Conservation (phyloP, 345 rosid species). For the Ceriops zippeliana region DNA sequence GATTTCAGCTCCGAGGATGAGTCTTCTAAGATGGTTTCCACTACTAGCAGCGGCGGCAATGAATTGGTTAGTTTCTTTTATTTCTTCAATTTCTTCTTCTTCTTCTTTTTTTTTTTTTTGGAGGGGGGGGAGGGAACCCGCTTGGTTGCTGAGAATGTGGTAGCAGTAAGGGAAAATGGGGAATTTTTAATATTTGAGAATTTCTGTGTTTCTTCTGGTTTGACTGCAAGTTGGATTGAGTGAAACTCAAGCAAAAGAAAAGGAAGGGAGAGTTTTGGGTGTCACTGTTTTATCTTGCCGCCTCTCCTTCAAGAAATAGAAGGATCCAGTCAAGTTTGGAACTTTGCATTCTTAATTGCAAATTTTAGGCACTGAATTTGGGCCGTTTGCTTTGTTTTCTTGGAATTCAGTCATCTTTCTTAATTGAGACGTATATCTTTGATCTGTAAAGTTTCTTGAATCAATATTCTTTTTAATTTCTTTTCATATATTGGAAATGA, state of each 20-base stretch:
- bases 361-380: no score
- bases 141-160: not conserved
- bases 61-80: conserved; percentile 54
- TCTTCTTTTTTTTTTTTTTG: not conserved
- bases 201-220: not conserved
- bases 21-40: conserved; percentile 70
- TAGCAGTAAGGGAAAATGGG: not conserved
- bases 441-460: conserved; percentile 5
- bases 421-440: not conserved
- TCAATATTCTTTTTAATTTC: not conserved
- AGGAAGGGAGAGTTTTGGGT: no score
- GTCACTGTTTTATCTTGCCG: not conserved
- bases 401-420: not conserved
- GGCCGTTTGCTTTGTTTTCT: not conserved
- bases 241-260: no score
- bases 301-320: not conserved
- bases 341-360: not conserved
- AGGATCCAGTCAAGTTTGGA: not conserved
- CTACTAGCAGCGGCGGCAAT: conserved; percentile 60
- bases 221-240: not conserved
- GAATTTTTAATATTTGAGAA: not conserved
- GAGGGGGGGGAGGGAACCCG: no score
- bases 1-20: conserved; percentile 75
- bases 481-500: not conserved
- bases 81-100: conserved; percentile 3